phyloP scores from a whole-genome alignment of 768 basidiomycete species.

The Gymnopilus dilepis region DNA sequence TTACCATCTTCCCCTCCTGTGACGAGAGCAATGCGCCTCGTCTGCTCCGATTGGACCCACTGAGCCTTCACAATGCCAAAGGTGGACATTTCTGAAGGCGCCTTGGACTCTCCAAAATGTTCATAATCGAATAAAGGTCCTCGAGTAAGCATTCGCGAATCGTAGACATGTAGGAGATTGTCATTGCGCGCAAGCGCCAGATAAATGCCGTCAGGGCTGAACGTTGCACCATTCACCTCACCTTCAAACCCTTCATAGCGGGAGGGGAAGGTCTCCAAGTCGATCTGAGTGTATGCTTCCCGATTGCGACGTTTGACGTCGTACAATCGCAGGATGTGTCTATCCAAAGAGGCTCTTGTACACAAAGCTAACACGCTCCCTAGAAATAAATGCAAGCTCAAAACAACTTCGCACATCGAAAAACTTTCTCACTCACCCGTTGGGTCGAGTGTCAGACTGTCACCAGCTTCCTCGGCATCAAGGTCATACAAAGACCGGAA shows the following conservation, averaged over 20 bases:
- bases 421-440: constrained; percentile 39
- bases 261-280: constrained; percentile 41
- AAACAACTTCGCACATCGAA: constrained; percentile 1
- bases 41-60: constrained; percentile 53
- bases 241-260: constrained; percentile 30
- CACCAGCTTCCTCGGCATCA: constrained; percentile 56
- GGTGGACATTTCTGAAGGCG: constrained; percentile 33
- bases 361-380: constrained; percentile 39
- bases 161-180: constrained; percentile 65
- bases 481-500: constrained; percentile 37
- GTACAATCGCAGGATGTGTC: constrained; percentile 52
- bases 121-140: constrained; percentile 53
- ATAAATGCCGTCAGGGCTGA: constrained; percentile 66
- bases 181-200: constrained; percentile 66
- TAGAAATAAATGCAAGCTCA: constrained; percentile 19
- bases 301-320: constrained; percentile 47
- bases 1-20: constrained; percentile 71
- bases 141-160: constrained; percentile 55
- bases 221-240: constrained; percentile 55
- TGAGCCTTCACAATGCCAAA: constrained; percentile 58
- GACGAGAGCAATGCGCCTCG: constrained; percentile 48
- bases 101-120: constrained; percentile 45
- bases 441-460: constrained; percentile 51
- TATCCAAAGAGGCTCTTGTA: constrained; percentile 33
- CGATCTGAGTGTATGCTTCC: constrained; percentile 32